These are phyloP conservation scores for Coemansia javaensis DNA, from an alignment of 192 early-diverging fungal species.

Conservation along the genomic window DNA sequence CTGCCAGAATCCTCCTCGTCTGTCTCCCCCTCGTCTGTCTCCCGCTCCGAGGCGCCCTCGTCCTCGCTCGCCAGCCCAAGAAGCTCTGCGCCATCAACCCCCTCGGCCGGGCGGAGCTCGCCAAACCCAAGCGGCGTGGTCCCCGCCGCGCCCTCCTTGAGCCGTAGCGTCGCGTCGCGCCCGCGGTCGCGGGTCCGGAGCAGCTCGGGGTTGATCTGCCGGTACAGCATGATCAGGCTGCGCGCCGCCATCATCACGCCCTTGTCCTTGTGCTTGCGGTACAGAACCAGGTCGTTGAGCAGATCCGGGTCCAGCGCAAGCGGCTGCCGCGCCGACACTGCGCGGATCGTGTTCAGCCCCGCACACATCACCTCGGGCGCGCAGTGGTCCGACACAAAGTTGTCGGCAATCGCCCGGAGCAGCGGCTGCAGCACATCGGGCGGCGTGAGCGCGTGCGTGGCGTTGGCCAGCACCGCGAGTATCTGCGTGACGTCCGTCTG, in stretches of 20 bases:
- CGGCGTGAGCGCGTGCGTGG: slow-evolving; percentile 88
- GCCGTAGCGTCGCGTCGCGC: slow-evolving; percentile 69
- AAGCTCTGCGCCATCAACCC: slow-evolving; percentile 79
- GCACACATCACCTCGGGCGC: slow-evolving; percentile 93
- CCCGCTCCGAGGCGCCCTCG: slow-evolving; percentile 3
- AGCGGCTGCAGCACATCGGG: slow-evolving; percentile 87
- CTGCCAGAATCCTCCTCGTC: slow-evolving; percentile 6
- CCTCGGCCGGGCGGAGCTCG: slow-evolving; percentile 58
- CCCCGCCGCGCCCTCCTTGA: slow-evolving; percentile 54
- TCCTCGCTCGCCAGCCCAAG: slow-evolving; percentile 47
- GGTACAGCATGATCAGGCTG: slow-evolving; percentile 84
- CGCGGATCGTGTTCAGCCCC: slow-evolving; percentile 82
- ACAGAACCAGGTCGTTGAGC: slow-evolving; percentile 84
- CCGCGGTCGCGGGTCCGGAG: slow-evolving; percentile 90
- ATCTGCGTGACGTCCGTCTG: slow-evolving; percentile 92
- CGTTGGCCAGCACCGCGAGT: slow-evolving; percentile 84
- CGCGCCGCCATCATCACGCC: slow-evolving; percentile 90
- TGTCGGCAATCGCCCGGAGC: slow-evolving; percentile 88
- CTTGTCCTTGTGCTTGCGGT: slow-evolving; percentile 91
- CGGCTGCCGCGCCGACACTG: slow-evolving; percentile 83
- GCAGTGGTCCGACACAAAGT: slow-evolving; percentile 91
- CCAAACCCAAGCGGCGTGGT: slow-evolving; percentile 64
- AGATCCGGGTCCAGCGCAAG: slow-evolving; percentile 81
- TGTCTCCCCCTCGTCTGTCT: slow-evolving; percentile 13
- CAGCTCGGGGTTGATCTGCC: slow-evolving; percentile 94